phyloP scores from a whole-genome alignment of 306 rosid species.

The Rosa lucieae region DNA sequence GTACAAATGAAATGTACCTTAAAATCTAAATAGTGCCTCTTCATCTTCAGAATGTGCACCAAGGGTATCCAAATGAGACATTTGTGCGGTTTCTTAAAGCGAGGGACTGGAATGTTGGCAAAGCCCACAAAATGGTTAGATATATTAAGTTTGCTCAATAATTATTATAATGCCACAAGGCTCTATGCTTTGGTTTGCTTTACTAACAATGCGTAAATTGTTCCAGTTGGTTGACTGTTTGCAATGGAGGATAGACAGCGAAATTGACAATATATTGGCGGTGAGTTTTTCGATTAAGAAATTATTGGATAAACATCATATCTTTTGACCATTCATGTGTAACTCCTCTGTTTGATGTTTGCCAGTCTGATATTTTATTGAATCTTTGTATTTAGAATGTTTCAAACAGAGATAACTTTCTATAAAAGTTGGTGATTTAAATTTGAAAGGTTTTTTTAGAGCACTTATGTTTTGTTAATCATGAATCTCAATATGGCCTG shows the following conservation, averaged over 20 bases:
- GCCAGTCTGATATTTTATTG: constrained; percentile 6
- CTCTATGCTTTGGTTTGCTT: constrained; percentile 27
- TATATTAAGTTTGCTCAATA: constrained; percentile 16
- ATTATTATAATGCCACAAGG: constrained; percentile 2
- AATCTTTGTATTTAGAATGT: constrained; percentile 2
- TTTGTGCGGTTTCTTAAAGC: constrained; percentile 82
- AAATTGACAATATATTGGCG: constrained; percentile 70
- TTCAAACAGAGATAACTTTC: neutral
- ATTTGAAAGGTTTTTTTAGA: neutral
- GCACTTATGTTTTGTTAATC: neutral
- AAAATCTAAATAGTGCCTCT: constrained; percentile 14
- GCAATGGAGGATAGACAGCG: constrained; percentile 82
- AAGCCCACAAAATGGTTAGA: constrained; percentile 90
- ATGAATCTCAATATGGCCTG: neutral
- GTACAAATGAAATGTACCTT: constrained; percentile 4
- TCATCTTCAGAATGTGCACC: constrained; percentile 76
- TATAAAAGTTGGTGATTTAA: neutral
- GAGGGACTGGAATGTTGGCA: constrained; percentile 78
- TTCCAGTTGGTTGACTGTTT: constrained; percentile 82
- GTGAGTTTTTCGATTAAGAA: constrained; percentile 48
- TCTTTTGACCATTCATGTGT: neutral
- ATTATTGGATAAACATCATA: neutral
- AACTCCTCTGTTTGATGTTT: constrained; percentile 1
- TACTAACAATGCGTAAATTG: constrained; percentile 31
- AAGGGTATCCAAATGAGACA: constrained; percentile 67